These are phyloP conservation scores for Lactarius indigo DNA, from an alignment of 768 basidiomycete species.

Conservation along the genomic window DNA sequence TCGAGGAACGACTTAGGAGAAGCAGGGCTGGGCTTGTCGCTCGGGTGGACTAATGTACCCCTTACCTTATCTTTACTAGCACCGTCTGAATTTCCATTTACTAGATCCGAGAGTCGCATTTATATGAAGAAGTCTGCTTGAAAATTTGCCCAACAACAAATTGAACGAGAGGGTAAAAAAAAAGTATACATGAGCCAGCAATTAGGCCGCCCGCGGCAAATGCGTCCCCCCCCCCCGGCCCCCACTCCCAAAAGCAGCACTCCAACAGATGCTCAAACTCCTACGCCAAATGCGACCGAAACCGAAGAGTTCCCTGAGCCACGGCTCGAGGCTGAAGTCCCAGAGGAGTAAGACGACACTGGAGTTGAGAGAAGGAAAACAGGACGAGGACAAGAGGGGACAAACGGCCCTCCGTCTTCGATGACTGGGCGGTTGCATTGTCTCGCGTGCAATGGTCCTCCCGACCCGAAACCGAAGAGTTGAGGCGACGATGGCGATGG, in stretches of 20 bases:
- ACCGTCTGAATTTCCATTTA: background rate
- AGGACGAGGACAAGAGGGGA: background rate
- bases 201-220: slow-evolving; percentile 18
- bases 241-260: background rate
- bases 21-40: slow-evolving; percentile 69
- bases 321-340: slow-evolving; percentile 5
- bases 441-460: background rate
- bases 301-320: slow-evolving; percentile 14
- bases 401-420: slow-evolving; percentile 1
- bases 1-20: slow-evolving; percentile 75
- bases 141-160: slow-evolving; percentile 12
- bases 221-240: background rate
- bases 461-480: background rate
- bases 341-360: slow-evolving; percentile 12
- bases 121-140: slow-evolving; percentile 9
- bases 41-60: slow-evolving; percentile 47
- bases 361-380: slow-evolving; percentile 10
- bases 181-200: slow-evolving; percentile 2
- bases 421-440: background rate
- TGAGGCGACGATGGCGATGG: background rate
- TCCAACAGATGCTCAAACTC: background rate
- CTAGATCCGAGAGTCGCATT: slow-evolving; percentile 17
- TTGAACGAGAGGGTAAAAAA: background rate
- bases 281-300: slow-evolving; percentile 11
- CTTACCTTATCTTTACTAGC: slow-evolving; percentile 11